Evolutionary conservation across 192 early-diverging fungal genomes (phyloP).

Genomic region (Coemansia sp.): DNA sequence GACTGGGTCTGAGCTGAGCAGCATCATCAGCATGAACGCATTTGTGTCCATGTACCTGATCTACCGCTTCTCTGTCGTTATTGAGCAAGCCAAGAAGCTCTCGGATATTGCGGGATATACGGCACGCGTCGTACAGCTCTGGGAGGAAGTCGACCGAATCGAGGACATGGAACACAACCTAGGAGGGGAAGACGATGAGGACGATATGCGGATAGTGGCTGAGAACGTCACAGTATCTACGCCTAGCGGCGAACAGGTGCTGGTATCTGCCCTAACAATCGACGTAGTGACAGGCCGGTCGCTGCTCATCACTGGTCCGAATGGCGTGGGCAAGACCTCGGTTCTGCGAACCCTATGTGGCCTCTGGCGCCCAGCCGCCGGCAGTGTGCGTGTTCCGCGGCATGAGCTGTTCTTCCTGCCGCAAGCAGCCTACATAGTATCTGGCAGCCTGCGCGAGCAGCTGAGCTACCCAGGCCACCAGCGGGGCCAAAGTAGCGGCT

Average conservation of each 20-base stretch:
- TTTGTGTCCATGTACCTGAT: slow-evolving; percentile 87
- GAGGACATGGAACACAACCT: neutral
- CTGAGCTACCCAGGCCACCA: slow-evolving; percentile 57
- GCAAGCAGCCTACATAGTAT: slow-evolving; percentile 62
- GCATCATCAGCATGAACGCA: slow-evolving; percentile 74
- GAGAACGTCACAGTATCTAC: slow-evolving; percentile 23
- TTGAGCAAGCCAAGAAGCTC: slow-evolving; percentile 65
- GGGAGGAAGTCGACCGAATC: slow-evolving; percentile 64
- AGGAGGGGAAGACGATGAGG: neutral
- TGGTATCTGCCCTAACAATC: slow-evolving; percentile 50
- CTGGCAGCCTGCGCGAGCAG: slow-evolving; percentile 65
- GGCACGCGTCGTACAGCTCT: slow-evolving; percentile 75
- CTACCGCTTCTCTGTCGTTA: slow-evolving; percentile 69
- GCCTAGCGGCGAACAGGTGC: slow-evolving; percentile 19
- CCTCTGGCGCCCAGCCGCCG: slow-evolving; percentile 65
- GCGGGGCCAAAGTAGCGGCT: slow-evolving; percentile 10
- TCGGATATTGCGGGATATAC: slow-evolving; percentile 82
- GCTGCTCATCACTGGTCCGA: slow-evolving; percentile 70
- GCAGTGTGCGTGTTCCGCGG: slow-evolving; percentile 42
- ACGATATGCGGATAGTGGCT: slow-evolving; percentile 12
- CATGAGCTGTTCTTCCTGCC: slow-evolving; percentile 64
- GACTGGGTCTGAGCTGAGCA: slow-evolving; percentile 66
- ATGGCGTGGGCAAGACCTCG: slow-evolving; percentile 85
- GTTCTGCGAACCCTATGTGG: slow-evolving; percentile 73
- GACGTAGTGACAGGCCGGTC: slow-evolving; percentile 56